Evolutionary conservation across 345 rosid species (phyloP), one percentile per base, ranked within the genome.

Genomic region (Eucalyptus guilfoylei): DNA sequence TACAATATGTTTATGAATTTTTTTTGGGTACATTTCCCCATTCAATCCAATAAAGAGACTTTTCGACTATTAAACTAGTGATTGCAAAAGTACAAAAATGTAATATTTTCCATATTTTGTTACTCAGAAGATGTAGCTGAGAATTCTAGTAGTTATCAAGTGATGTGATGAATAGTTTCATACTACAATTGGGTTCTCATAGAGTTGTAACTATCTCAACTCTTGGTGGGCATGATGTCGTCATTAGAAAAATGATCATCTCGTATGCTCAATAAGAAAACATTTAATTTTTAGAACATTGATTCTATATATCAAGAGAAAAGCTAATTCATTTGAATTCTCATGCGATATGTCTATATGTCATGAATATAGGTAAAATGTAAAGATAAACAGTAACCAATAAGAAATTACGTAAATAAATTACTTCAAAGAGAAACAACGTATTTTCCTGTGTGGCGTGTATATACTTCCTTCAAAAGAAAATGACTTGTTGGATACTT

Each of bases 401-500:
- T n/a, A 1, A 15, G 0, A 32, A 8, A 67, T 15, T 15, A 67
- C 6, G 0, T 4, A 8, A 32, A n/a, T 67, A 32, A 8, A 67
- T 67, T 67, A 17, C n/a, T 64, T 64, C 34, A 4, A 14, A 67
- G 23, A 67, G 23, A 67, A 67, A 15, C 10, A 67, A 8, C 23
- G 23, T 67, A 15, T 67, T 67, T 67, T 32, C 42, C 21, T 32
- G 23, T 32, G 37, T 15, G 80, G 21, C 9, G 42, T 67, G 23
- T 32, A 32, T 67, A n/a, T 7, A 14, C 21, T 32, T 67, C 6
- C 19, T 15, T 67, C 42, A 8, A 67, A 67, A 67, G 11, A 67
- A 16, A 67, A 32, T 15, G 3, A 67, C 40, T 16, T 16, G 42
- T 67, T 23, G 23, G 42, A 10, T 67, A 67, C 11, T 23, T 67